Conservation (phyloP, 768 basidiomycete genomes). For the Pleurotus tuber-regium region DNA sequence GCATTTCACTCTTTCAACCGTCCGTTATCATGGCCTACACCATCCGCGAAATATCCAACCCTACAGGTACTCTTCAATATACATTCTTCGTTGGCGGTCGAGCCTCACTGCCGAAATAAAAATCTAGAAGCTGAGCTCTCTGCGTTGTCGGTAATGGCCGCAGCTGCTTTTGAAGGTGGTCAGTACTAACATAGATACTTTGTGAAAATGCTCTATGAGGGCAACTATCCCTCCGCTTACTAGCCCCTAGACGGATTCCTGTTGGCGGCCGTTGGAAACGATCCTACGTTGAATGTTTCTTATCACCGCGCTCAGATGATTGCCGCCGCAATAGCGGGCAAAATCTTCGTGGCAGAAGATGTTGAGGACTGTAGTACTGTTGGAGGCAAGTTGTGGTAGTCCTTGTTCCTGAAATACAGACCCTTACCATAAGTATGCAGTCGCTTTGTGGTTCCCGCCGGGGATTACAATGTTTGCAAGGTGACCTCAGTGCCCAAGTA, state of each 20-base stretch:
- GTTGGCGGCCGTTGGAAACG: slow-evolving; percentile 9
- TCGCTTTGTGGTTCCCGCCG: slow-evolving; percentile 5
- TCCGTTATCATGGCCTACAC: slow-evolving; percentile 1
- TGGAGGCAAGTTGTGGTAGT: background rate
- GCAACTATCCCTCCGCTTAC: background rate
- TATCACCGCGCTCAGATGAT: slow-evolving; percentile 10
- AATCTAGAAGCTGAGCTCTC: slow-evolving; percentile 1
- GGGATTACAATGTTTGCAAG: slow-evolving; percentile 6
- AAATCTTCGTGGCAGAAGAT: slow-evolving; percentile 9
- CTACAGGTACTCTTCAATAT: background rate
- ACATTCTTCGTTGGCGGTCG: background rate
- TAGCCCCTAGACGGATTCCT: slow-evolving; percentile 1
- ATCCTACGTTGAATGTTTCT: slow-evolving; percentile 8
- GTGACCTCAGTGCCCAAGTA: slow-evolving; percentile 9
- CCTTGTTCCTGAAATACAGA: background rate
- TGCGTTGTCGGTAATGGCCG: slow-evolving; percentile 4
- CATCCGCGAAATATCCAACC: slow-evolving; percentile 7
- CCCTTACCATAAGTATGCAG: background rate
- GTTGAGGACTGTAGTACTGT: background rate
- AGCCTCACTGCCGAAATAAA: background rate
- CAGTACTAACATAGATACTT: slow-evolving; percentile 2
- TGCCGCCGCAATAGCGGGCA: slow-evolving; percentile 7
- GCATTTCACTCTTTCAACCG: too few relatives aligned
- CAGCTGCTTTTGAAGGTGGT: slow-evolving; percentile 10
- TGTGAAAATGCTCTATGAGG: slow-evolving; percentile 2